These are phyloP conservation scores for Erysiphe pulchra DNA, from an alignment of 2,329 filamentous ascomycete genomes.

Conservation along the genomic window DNA sequence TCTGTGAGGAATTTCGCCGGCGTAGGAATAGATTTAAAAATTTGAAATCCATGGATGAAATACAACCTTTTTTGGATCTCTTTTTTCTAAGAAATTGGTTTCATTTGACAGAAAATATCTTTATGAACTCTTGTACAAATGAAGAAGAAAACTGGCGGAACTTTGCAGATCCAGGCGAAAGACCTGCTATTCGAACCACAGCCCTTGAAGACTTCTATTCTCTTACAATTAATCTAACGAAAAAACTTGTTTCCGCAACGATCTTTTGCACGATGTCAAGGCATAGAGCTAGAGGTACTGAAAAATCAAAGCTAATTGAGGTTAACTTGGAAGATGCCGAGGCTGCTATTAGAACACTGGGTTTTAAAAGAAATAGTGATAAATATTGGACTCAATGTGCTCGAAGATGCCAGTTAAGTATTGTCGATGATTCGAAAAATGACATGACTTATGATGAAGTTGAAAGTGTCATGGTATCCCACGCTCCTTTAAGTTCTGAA, in stretches of 20 bases:
- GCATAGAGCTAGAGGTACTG: conserved; percentile 21
- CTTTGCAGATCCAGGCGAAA: conserved; percentile 23
- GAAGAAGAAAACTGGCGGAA: conserved; percentile 41
- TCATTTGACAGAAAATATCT: conserved; percentile 34
- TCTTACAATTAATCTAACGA: conserved; percentile 39
- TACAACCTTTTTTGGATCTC: conserved; percentile 25
- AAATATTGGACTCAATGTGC: conserved; percentile 26
- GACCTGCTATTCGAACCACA: conserved; percentile 47
- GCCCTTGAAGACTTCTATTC: conserved; percentile 53
- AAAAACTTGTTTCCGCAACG: conserved; percentile 40
- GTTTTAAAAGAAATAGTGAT: conserved; percentile 19
- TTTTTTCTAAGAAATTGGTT: conserved; percentile 36
- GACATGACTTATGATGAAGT: conserved; percentile 15
- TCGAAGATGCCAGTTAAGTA: conserved; percentile 23
- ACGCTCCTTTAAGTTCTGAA: background rate
- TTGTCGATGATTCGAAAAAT: conserved; percentile 16
- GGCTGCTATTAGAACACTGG: conserved; percentile 26
- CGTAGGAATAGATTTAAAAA: conserved; percentile 4
- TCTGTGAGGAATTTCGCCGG: conserved; percentile 5
- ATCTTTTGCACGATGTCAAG: conserved; percentile 48
- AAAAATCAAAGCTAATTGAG: conserved; percentile 12
- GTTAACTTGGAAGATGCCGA: conserved; percentile 17
- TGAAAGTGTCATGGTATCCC: conserved; percentile 6
- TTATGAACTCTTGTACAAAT: conserved; percentile 42
- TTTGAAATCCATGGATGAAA: conserved; percentile 10